phyloP scores from a whole-genome alignment of 352 stramenopile genomes.

The Blastocystis sp. region DNA sequence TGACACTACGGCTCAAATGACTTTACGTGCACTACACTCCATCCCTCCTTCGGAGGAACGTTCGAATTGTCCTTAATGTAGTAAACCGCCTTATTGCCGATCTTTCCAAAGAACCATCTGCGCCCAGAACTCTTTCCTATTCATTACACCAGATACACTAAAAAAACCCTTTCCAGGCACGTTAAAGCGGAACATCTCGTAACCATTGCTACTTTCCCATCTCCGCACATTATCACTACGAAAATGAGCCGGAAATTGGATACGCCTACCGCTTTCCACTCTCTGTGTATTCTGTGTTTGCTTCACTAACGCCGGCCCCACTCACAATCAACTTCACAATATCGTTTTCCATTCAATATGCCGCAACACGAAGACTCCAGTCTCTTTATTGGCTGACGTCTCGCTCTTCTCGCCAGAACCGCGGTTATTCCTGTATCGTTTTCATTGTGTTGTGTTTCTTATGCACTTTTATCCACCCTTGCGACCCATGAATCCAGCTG shows the following conservation, averaged over 20 bases:
- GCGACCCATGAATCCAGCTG: background rate
- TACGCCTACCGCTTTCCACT: conserved; percentile 31
- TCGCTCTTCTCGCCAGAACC: background rate
- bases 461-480: background rate
- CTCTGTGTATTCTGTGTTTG: conserved; percentile 6
- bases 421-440: background rate
- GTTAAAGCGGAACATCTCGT: conserved; percentile 68
- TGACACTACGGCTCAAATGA: conserved; percentile 13
- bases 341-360: conserved; percentile 23
- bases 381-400: background rate
- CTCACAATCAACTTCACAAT: conserved; percentile 21
- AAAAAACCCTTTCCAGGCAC: conserved; percentile 57
- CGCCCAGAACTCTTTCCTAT: conserved; percentile 38
- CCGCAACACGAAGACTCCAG: background rate
- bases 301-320: conserved; percentile 12
- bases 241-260: background rate
- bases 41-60: conserved; percentile 37
- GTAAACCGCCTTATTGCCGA: conserved; percentile 29
- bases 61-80: conserved; percentile 1
- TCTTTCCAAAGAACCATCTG: conserved; percentile 51
- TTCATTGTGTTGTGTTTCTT: background rate
- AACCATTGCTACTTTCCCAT: conserved; percentile 56
- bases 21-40: background rate
- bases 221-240: conserved; percentile 49
- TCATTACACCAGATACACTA: background rate